Evolutionary conservation across 495 filamentous ascomycete genomes (phyloP).

Genomic region (Lasiosphaeria hispida): DNA sequence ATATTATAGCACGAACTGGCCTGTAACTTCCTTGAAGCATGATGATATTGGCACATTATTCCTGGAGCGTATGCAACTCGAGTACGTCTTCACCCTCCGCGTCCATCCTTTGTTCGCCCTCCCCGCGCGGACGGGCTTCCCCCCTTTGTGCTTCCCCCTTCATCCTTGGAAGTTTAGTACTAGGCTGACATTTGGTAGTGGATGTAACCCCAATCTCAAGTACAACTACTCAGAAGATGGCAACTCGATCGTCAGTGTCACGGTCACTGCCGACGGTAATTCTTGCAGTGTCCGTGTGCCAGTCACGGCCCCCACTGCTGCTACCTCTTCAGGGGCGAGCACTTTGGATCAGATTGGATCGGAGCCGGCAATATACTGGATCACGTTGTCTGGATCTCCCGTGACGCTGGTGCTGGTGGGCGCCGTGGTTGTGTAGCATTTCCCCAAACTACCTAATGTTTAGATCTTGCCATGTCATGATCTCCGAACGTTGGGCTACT

Average conservation of each 20-base stretch:
- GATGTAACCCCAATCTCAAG: constrained; percentile 49
- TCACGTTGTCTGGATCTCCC: constrained; percentile 50
- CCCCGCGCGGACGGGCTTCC: no score
- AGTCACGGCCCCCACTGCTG: constrained; percentile 52
- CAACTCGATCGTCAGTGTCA: constrained; percentile 49
- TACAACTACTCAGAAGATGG: constrained; percentile 42
- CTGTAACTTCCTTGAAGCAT: constrained; percentile 54
- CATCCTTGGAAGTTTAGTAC: neutral
- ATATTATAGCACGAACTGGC: constrained; percentile 46
- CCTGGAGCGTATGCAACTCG: constrained; percentile 51
- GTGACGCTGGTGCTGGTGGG: constrained; percentile 47
- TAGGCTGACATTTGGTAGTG: constrained; percentile 17
- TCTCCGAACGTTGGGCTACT: no score
- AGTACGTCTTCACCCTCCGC: constrained; percentile 26
- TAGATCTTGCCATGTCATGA: no score
- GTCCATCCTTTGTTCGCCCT: neutral
- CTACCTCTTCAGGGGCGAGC: constrained; percentile 40
- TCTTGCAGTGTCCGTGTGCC: constrained; percentile 54
- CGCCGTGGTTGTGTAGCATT: neutral
- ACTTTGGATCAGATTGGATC: constrained; percentile 55
- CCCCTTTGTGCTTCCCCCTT: no score
- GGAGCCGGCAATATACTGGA: constrained; percentile 62
- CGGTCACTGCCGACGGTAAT: constrained; percentile 50
- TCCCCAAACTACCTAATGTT: no score
- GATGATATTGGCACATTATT: constrained; percentile 54